Evolutionary conservation across 305 asterid genomes (phyloP), one percentile per base, ranked within the genome.

Genomic region (Fraxinus sp.): DNA sequence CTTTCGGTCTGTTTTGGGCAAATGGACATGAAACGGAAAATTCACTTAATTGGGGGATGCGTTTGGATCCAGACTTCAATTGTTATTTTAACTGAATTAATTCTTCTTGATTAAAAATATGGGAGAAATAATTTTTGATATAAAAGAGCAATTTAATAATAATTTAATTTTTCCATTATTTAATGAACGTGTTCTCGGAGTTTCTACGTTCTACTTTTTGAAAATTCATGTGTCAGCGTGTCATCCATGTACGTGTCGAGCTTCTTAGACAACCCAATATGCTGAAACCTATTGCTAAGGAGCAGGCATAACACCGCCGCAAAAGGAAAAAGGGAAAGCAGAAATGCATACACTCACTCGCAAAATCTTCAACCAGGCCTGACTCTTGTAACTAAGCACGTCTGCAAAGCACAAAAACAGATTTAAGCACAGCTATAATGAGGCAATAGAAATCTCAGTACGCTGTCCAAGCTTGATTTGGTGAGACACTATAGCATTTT

Each of bases 341-440:
- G 66, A 79, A 81, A 84, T 70, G 78, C 84, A 85, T 83, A 66
- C 66, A 81, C 88, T 62, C 83, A 85, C 83, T 88, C 39, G 81
- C 81, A 81, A 87, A 87, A 87, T 85, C 90, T 89, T 89, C 93
- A 86, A 78, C 46, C 72, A 79, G 81, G 73, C 80, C 85, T 72
- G 83, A 81, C 75, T 79, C 88, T 82, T 88, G 89, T 80, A 86
- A 89, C 83, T 84, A 88, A 83, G 86, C 86, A 82, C 74, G 86
- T 90, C 93, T 89, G 92, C 91, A 89, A 89, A 87, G 88, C 91
- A 87, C 83, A 90, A 87, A 87, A 85, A 76, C 84, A 87, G 85
- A 83, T 87, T 90, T 83, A 87, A 86, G 87, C 82, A 64, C 76
- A 82, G 83, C 41, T 83, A 83, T 78, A 80, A 74, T 76, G 37